These are phyloP conservation scores for Stephanodiscus triporus DNA, from an alignment of 108 stramenopile species.

Conservation along the genomic window DNA sequence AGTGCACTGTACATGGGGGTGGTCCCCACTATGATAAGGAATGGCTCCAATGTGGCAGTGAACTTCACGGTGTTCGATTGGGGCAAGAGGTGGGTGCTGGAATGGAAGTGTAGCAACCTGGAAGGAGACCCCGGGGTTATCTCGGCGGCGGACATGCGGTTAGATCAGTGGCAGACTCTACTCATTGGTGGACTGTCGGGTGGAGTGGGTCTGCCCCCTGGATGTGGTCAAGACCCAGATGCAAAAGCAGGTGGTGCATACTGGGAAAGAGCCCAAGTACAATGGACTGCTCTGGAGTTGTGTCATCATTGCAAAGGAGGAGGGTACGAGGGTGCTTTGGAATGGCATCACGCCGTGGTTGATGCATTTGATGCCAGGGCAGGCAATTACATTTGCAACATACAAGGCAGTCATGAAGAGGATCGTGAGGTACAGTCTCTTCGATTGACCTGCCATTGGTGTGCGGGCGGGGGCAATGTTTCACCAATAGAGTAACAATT, in stretches of 20 bases:
- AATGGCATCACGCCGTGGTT: slow-evolving; percentile 96
- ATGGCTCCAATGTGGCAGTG: slow-evolving; percentile 98
- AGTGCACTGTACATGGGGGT: slow-evolving; percentile 93
- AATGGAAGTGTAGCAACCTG: slow-evolving; percentile 39
- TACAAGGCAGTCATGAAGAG: slow-evolving; percentile 73
- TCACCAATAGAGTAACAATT: no score
- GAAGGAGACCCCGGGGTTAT: no score
- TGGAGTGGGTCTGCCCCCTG: slow-evolving; percentile 93
- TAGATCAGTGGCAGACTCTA: slow-evolving; percentile 89
- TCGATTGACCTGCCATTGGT: no score
- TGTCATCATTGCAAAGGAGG: slow-evolving; percentile 87
- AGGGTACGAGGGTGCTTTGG: slow-evolving; percentile 93
- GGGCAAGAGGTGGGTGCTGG: slow-evolving; percentile 67
- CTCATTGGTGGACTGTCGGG: slow-evolving; percentile 93
- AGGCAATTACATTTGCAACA: slow-evolving; percentile 97
- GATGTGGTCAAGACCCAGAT: slow-evolving; percentile 97
- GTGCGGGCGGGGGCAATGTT: no score
- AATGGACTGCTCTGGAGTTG: slow-evolving; percentile 86
- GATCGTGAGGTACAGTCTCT: slow-evolving; percentile 39
- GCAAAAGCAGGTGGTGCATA: slow-evolving; percentile 91
- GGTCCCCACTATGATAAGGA: slow-evolving; percentile 95
- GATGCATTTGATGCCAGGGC: slow-evolving; percentile 95
- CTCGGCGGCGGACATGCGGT: slow-evolving; percentile 25
- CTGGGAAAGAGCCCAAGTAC: slow-evolving; percentile 84
- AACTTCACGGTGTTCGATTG: slow-evolving; percentile 94